A percentile compares a stretch with the other conserved stretches of the same genome.
phyloP scores from a whole-genome alignment of 106 monocot species.

The Apostasia ramifera region DNA sequence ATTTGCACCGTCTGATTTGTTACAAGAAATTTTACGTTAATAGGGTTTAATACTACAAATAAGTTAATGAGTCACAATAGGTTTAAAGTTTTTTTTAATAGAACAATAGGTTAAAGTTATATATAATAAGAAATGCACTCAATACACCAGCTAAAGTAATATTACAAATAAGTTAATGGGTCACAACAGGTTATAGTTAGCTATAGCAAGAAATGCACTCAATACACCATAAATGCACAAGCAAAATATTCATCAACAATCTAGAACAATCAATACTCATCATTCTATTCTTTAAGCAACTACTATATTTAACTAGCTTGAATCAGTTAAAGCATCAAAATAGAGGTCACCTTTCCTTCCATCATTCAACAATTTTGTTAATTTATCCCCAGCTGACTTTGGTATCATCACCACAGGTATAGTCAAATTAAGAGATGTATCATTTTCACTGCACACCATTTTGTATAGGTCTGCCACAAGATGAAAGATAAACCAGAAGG shows the following conservation, averaged over 20 bases:
- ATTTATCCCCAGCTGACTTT: slow-evolving; percentile 60
- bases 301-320: not conserved
- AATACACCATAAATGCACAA: too few species aligned
- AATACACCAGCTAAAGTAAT: too few species aligned
- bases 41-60: too few species aligned
- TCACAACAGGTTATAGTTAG: too few species aligned
- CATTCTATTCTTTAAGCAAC: not conserved
- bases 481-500: not conserved
- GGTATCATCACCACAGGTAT: slow-evolving; percentile 97
- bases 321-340: not conserved
- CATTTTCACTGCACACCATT: slow-evolving; percentile 93
- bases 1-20: too few species aligned
- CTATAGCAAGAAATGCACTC: too few species aligned
- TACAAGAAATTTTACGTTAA: too few species aligned
- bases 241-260: not conserved
- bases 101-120: too few species aligned
- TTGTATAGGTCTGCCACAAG: slow-evolving; percentile 80
- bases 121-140: too few species aligned
- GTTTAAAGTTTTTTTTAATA: too few species aligned
- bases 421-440: slow-evolving; percentile 68
- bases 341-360: slow-evolving; percentile 52
- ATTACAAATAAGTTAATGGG: too few species aligned
- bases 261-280: not conserved
- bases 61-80: too few species aligned
- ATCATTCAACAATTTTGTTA: slow-evolving; percentile 34